phyloP scores from a whole-genome alignment of 2,329 filamentous ascomycete genomes.

The Talaromyces amestolkiae region DNA sequence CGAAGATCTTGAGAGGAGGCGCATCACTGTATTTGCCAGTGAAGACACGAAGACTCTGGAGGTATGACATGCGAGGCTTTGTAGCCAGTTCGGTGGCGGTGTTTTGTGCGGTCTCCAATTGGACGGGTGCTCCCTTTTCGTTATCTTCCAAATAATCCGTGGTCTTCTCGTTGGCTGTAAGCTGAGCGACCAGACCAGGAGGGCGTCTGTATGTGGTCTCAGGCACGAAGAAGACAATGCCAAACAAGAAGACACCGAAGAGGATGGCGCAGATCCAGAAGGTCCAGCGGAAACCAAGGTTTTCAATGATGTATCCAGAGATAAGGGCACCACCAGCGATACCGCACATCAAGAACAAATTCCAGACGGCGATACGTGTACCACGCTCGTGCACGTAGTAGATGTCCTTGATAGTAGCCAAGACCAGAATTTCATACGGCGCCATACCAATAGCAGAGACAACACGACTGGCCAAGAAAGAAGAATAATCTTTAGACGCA shows the following conservation, averaged over 20 bases:
- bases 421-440: constrained; percentile 15
- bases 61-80: constrained; percentile 1
- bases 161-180: not conserved
- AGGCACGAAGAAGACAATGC: constrained; percentile 14
- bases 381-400: constrained; percentile 18
- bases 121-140: not conserved
- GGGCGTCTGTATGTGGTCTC: constrained; percentile 11
- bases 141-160: not conserved
- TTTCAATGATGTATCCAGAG: constrained; percentile 16
- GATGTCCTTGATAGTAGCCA: constrained; percentile 15
- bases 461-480: constrained; percentile 10
- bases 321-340: constrained; percentile 14
- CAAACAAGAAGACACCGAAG: constrained; percentile 13
- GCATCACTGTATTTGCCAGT: constrained; percentile 8
- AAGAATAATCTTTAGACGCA: constrained; percentile 1
- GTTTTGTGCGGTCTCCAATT: not conserved
- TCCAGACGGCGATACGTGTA: constrained; percentile 17
- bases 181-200: not conserved
- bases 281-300: constrained; percentile 16
- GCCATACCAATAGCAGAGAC: constrained; percentile 12
- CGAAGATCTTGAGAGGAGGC: constrained; percentile 6
- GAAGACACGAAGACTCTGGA: constrained; percentile 9
- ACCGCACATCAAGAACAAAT: constrained; percentile 17
- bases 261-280: constrained; percentile 18
- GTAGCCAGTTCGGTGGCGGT: not conserved